Conservation (phyloP, 805 yeast species). For the Clavispora santaluciae region DNA sequence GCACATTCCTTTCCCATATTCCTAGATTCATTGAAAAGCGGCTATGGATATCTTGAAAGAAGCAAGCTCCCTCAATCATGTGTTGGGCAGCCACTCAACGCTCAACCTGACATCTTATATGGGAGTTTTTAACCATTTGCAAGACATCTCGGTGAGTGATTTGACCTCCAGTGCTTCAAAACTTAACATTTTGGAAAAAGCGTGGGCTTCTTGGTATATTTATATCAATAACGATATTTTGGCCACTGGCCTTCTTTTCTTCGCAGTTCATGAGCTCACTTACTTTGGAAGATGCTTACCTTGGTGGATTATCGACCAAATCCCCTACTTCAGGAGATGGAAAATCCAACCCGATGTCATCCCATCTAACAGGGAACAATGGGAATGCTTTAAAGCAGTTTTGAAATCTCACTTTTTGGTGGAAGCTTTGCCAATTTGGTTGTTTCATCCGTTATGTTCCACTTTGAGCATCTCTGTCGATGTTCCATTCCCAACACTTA, state of each 20-base stretch:
- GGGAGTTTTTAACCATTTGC: constrained; percentile 1
- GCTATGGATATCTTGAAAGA: background rate
- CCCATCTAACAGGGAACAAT: constrained; percentile 52
- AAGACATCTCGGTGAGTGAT: constrained; percentile 1
- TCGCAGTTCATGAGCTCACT: constrained; percentile 50
- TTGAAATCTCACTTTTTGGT: constrained; percentile 52
- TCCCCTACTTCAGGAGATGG: constrained; percentile 47
- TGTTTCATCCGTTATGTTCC: constrained; percentile 53
- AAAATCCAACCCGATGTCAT: constrained; percentile 51
- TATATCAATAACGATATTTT: constrained; percentile 51
- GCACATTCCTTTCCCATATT: background rate
- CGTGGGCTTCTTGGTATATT: constrained; percentile 54
- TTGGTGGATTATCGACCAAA: constrained; percentile 51
- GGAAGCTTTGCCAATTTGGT: constrained; percentile 60
- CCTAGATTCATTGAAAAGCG: background rate
- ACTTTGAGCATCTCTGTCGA: constrained; percentile 43
- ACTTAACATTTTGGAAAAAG: constrained; percentile 38
- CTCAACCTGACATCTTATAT: constrained; percentile 1
- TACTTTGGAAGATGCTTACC: constrained; percentile 58
- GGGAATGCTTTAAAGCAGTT: constrained; percentile 59
- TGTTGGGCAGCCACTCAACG: background rate
- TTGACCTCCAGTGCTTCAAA: constrained; percentile 1
- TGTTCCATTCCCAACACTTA: constrained; percentile 50
- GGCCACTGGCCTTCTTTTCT: constrained; percentile 55
- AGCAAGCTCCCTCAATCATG: constrained; percentile 1